These are phyloP conservation scores for Sphagnum fallax DNA, from an alignment of 228 moss, liverwort and hornwort species.

Conservation along the genomic window DNA sequence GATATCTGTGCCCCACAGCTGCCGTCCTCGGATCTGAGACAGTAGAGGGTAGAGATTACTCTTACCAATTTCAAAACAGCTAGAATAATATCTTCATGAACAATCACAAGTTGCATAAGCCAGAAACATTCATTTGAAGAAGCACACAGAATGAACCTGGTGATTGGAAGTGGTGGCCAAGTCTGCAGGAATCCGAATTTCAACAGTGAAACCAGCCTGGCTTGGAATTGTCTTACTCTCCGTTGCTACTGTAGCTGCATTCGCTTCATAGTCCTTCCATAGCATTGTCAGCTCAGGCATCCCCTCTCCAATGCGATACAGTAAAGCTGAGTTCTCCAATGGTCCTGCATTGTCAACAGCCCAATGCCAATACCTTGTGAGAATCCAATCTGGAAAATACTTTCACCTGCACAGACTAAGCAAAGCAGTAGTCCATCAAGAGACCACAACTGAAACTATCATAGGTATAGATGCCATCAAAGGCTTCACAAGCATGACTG, in stretches of 20 bases:
- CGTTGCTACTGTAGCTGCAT: conserved; percentile 14
- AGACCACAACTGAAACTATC: too few species aligned
- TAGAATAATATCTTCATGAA: too few species aligned
- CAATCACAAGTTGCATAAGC: too few species aligned
- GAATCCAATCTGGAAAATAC: not conserved
- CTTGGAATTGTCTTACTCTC: conserved; percentile 35
- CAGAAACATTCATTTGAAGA: not conserved
- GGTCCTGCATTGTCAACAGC: conserved; percentile 27
- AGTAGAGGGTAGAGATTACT: too few species aligned
- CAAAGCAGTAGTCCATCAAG: not conserved
- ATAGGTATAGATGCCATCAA: too few species aligned
- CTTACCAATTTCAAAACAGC: too few species aligned
- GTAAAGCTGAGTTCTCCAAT: conserved; percentile 46
- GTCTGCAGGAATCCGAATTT: conserved; percentile 83
- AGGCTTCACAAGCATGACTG: too few species aligned
- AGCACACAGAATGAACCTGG: conserved; percentile 30
- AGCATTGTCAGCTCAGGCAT: conserved; percentile 82
- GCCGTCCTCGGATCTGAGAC: conserved; percentile 79
- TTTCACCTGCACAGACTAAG: not conserved
- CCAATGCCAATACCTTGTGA: not conserved
- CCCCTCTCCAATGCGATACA: conserved; percentile 81
- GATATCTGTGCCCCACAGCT: conserved; percentile 93
- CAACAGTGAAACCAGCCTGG: conserved; percentile 58
- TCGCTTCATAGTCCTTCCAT: conserved; percentile 66
- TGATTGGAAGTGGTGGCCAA: conserved; percentile 83